Conservation (phyloP, 257 asterid species). For the Henckelia pumila region DNA sequence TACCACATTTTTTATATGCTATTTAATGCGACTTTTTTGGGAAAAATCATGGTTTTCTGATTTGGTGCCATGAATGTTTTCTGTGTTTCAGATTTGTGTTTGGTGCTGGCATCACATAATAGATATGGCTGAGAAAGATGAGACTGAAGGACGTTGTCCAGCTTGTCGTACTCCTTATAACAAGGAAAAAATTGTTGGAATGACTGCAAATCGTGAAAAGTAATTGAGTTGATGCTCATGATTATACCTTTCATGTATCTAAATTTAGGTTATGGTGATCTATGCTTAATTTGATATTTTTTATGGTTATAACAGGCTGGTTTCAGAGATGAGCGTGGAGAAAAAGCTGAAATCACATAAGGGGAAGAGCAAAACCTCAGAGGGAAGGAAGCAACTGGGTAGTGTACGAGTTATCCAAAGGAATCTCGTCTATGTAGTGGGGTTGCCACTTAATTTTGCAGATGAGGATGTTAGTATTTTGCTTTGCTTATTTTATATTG, state of each 20-base stretch:
- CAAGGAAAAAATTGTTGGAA: slow-evolving; percentile 95
- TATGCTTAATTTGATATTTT: slow-evolving; percentile 17
- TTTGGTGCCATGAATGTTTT: slow-evolving; percentile 14
- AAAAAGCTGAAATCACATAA: slow-evolving; percentile 63
- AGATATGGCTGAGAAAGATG: slow-evolving; percentile 98
- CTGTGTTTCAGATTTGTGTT: slow-evolving; percentile 66
- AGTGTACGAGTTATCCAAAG: slow-evolving; percentile 91
- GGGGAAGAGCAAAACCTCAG: slow-evolving; percentile 71
- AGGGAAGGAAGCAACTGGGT: slow-evolving; percentile 84
- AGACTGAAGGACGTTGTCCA: slow-evolving; percentile 92
- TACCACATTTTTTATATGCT: background rate
- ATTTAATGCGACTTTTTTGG: background rate
- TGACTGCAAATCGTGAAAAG: slow-evolving; percentile 73
- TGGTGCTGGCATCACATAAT: slow-evolving; percentile 99
- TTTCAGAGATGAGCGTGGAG: slow-evolving; percentile 68
- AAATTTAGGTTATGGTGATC: slow-evolving; percentile 12
- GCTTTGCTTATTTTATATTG: background rate
- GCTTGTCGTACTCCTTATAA: slow-evolving; percentile 96
- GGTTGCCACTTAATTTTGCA: slow-evolving; percentile 83
- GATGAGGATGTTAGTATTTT: slow-evolving; percentile 71
- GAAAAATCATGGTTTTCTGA: slow-evolving; percentile 10
- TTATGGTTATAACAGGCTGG: slow-evolving; percentile 49
- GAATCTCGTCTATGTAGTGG: slow-evolving; percentile 94
- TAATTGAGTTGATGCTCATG: slow-evolving; percentile 27
- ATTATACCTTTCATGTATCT: slow-evolving; percentile 10